Conservation (phyloP, 1,284 basidiomycete genomes). For the Sanghuangporus baumii region DNA sequence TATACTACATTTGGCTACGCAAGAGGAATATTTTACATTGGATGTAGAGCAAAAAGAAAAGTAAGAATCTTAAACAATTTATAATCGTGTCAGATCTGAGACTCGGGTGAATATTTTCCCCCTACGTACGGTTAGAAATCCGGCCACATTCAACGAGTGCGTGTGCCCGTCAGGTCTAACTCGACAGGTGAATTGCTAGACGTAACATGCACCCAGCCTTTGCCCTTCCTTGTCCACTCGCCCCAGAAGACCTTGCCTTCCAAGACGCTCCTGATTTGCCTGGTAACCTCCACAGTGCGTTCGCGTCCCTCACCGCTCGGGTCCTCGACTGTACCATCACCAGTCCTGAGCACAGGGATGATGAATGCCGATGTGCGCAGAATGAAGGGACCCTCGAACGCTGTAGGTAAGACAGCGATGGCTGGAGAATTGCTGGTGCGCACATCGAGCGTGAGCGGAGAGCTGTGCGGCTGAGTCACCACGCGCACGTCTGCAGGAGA, state of each 20-base stretch:
- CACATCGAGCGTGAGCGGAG: conserved; percentile 2
- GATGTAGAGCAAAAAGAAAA: neutral
- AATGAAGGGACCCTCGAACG: conserved; percentile 18
- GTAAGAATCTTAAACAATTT: neutral
- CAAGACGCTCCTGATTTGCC: neutral
- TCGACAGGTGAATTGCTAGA: conserved; percentile 3
- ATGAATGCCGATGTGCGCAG: conserved; percentile 3
- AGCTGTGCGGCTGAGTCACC: conserved; percentile 8
- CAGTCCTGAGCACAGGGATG: neutral
- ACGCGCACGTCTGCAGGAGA: conserved; percentile 4
- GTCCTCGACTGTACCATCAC: neutral
- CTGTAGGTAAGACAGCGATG: conserved; percentile 13
- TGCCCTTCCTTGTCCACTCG: neutral
- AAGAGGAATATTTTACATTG: no score
- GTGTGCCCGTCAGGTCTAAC: neutral
- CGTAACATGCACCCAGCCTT: conserved; percentile 7
- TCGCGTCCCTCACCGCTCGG: conserved; percentile 13
- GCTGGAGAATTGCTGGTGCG: conserved; percentile 12
- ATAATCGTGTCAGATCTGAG: neutral
- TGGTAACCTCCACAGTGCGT: neutral
- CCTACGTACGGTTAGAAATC: neutral
- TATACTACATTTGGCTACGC: no score
- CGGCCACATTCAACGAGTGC: neutral
- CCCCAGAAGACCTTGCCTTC: conserved; percentile 15
- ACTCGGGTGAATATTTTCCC: no score